Evolutionary conservation across 768 basidiomycete genomes (phyloP).

Genomic region (Zangia roseola): DNA sequence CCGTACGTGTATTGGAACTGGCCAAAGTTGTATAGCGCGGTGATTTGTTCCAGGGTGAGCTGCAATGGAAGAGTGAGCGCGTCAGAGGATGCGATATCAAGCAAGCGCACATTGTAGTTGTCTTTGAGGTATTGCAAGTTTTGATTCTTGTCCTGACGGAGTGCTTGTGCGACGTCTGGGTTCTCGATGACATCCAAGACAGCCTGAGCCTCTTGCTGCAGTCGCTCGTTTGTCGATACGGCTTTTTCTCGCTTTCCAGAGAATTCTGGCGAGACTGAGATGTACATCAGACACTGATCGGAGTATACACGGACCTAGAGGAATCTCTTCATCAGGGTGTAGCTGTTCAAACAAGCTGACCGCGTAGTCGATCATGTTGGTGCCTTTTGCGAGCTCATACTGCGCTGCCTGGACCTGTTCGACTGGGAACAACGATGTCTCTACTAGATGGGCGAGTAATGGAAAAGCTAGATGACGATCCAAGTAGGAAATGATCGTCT

Average conservation of each 20-base stretch:
- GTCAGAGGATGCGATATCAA: not conserved
- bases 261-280: conserved; percentile 58
- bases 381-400: conserved; percentile 96
- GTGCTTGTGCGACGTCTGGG: conserved; percentile 90
- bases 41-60: conserved; percentile 95
- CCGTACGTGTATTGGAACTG: conserved; percentile 99
- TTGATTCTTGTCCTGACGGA: conserved; percentile 96
- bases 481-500: conserved; percentile 86
- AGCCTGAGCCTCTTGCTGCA: conserved; percentile 88
- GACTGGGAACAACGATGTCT: conserved; percentile 70
- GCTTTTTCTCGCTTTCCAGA: conserved; percentile 78
- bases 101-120: conserved; percentile 71
- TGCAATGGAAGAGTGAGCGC: conserved; percentile 31
- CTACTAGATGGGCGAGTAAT: conserved; percentile 82
- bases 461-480: conserved; percentile 96
- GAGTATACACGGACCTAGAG: conserved; percentile 52
- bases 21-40: conserved; percentile 94
- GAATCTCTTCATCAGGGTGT: conserved; percentile 67
- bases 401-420: conserved; percentile 86
- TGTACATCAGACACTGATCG: not conserved
- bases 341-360: conserved; percentile 77
- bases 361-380: conserved; percentile 98
- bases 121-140: conserved; percentile 94
- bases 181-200: conserved; percentile 96
- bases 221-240: conserved; percentile 76